Evolutionary conservation across 2,329 filamentous ascomycete species (phyloP).

Genomic region (Nemania serpens): DNA sequence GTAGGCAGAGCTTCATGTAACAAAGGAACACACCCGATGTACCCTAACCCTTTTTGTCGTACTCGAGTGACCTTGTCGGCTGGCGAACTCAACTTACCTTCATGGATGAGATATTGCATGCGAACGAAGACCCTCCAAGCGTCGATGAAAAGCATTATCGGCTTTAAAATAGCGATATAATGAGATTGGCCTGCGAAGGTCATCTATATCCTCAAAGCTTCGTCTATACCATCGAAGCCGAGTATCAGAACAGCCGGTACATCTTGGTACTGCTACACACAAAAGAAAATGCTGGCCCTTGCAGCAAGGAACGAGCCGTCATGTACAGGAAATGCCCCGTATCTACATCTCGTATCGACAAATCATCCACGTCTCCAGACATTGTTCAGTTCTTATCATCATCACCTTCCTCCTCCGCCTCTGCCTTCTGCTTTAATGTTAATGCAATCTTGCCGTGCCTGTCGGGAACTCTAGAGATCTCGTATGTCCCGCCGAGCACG

Average conservation of each 20-base stretch:
- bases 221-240: slow-evolving; percentile 5
- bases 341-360: background rate
- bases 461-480: slow-evolving; percentile 50
- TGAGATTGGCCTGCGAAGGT: slow-evolving; percentile 8
- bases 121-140: too few species aligned
- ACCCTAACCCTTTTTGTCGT: too few species aligned
- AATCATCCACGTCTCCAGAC: background rate
- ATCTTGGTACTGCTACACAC: slow-evolving; percentile 17
- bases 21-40: too few species aligned
- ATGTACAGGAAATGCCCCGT: background rate
- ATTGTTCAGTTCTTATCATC: slow-evolving; percentile 25
- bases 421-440: slow-evolving; percentile 48
- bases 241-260: background rate
- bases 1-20: too few species aligned
- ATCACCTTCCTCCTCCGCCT: slow-evolving; percentile 47
- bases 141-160: background rate
- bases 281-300: slow-evolving; percentile 23
- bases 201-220: slow-evolving; percentile 3
- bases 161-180: background rate
- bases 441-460: slow-evolving; percentile 46
- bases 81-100: too few species aligned
- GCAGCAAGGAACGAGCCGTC: slow-evolving; percentile 11
- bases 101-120: too few species aligned
- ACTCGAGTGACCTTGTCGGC: too few species aligned
- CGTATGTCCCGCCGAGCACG: slow-evolving; percentile 81